Evolutionary conservation across 1,139 yeast genomes (phyloP).

Genomic region (Pneumocystis wakefieldiae): DNA sequence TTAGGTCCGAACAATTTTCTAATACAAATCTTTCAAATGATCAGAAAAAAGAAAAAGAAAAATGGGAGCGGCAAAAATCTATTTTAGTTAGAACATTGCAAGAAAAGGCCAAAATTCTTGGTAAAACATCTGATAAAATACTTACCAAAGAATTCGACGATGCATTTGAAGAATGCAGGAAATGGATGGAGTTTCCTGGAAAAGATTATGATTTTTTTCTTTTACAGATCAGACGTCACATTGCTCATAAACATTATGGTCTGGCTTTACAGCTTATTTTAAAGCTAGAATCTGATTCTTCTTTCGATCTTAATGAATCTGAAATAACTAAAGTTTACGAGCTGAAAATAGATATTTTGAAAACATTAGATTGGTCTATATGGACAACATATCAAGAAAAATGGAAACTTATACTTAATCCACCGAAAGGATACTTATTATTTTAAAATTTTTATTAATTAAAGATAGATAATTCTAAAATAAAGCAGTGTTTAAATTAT

Average conservation of each 20-base stretch:
- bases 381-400: conserved; percentile 1
- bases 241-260: conserved; percentile 6
- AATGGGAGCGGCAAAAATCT: not conserved
- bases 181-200: conserved; percentile 3
- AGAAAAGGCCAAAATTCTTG: conserved; percentile 3
- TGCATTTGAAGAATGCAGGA: conserved; percentile 1
- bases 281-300: conserved; percentile 2
- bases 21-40: not conserved
- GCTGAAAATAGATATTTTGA: not conserved
- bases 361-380: conserved; percentile 1
- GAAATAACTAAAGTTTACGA: conserved; percentile 5
- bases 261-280: conserved; percentile 8
- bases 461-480: not conserved
- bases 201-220: conserved; percentile 4
- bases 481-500: not conserved
- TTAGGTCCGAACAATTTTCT: conserved; percentile 3
- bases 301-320: conserved; percentile 4
- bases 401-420: not conserved
- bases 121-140: conserved; percentile 5
- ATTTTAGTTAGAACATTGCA: conserved; percentile 3
- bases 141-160: conserved; percentile 1
- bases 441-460: not conserved
- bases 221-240: conserved; percentile 1
- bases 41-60: conserved; percentile 1
- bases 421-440: not conserved